A percentile compares a stretch with the other conserved stretches of the same genome.
Evolutionary conservation across 2,329 filamentous ascomycete genomes (phyloP).

Genomic region (Rhynchosporium agropyri): DNA sequence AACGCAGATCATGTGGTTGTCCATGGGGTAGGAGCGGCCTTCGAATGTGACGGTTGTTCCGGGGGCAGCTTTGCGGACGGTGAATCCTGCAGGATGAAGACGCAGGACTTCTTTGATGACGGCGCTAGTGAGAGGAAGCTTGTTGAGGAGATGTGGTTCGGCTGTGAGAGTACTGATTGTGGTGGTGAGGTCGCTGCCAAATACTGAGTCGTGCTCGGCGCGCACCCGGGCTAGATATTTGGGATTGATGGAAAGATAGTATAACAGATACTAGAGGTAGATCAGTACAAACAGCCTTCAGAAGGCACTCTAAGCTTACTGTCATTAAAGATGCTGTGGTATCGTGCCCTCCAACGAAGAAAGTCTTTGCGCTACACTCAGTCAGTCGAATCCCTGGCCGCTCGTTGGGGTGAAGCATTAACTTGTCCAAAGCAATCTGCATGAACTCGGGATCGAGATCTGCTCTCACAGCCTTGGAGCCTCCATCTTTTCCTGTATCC

Average conservation of each 20-base stretch:
- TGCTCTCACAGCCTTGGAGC: constrained; percentile 10
- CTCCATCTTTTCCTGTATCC: constrained; percentile 20
- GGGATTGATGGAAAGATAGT: constrained; percentile 27
- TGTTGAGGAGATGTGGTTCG: constrained; percentile 26
- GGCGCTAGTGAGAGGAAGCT: constrained; percentile 26
- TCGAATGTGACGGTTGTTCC: constrained; percentile 22
- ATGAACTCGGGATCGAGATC: constrained; percentile 27
- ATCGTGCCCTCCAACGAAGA: constrained; percentile 29
- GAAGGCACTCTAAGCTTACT: constrained; percentile 9
- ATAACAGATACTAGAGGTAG: constrained; percentile 23
- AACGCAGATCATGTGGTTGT: constrained; percentile 22
- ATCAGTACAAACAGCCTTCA: background rate
- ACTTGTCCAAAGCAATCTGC: constrained; percentile 30
- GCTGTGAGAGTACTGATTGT: constrained; percentile 16
- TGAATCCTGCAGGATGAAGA: constrained; percentile 25
- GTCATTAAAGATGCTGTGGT: constrained; percentile 29
- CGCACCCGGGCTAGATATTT: constrained; percentile 21
- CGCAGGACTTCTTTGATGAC: constrained; percentile 30
- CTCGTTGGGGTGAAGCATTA: background rate
- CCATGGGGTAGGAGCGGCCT: constrained; percentile 22
- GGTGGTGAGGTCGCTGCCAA: constrained; percentile 16
- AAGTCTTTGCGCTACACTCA: constrained; percentile 24
- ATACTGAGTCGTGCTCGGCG: constrained; percentile 24
- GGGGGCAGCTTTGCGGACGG: constrained; percentile 19
- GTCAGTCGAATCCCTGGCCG: background rate